Base-by-base conservation (phyloP, 2,329 filamentous ascomycete species). In the Penicillium griseofulvum region DNA sequence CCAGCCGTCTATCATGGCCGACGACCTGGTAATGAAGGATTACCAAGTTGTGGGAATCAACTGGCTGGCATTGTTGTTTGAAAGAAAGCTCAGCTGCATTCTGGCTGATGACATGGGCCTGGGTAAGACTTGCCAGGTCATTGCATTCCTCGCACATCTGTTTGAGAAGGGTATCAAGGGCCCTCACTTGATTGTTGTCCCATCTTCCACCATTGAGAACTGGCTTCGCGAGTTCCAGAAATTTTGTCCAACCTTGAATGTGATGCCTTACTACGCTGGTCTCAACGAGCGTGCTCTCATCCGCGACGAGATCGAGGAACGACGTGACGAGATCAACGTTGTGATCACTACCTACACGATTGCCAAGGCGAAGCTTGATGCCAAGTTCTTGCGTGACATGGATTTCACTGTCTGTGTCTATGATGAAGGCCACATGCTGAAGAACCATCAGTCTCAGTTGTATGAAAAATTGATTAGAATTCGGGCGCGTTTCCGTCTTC, bases 101-200 rank as follows among this genome's bases (percentile, higher is more conserved):
- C 80, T 99, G 17, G 94, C 94, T 1, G 94, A 99, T 70, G 94
- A 99, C 70, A 99, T 99, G 94, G 94, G 80, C 43, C 79, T 93
- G 38, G 94, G 94, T 43, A 99, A 99, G 79, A 99, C 94, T 0
- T 97, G 91, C 65, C 93, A 99, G 68, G 91, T 97, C 58, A 96
- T 99, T 63, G 87, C 91, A 0, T 91, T 99, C 66, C 81, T 99
- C 43, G 89, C 91, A 16, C 87, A 96, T 65, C 79, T 99, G 26
- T 85, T 89, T 16, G 85, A 91, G 67, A 83, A 83, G 29, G 84
- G 76, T 59, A 81, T 77, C 68, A 84, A 68, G 78, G 91, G 90
- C 67, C 91, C 78, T 77, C 85, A 96, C 69, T 77, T 99, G 34
- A 83, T 99, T 36, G 87, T 99, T 28, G 94, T 97, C 1, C 94